A percentile compares a stretch with the other conserved stretches of the same genome.
Conservation (phyloP, 352 stramenopile species). For the Phytophthora litchii region DNA sequence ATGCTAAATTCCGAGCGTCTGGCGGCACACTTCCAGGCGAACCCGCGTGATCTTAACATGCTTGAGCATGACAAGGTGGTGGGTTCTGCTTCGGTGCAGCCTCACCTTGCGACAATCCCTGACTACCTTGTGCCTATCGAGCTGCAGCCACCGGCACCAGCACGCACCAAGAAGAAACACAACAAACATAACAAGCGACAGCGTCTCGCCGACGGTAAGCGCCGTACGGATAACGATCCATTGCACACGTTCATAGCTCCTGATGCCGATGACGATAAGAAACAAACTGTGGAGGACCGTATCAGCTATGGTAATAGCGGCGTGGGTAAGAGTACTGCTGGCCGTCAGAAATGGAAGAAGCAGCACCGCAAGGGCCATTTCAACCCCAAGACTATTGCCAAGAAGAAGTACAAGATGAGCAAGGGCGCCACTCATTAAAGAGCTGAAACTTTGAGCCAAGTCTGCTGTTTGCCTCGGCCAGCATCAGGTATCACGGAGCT, state of each 20-base stretch:
- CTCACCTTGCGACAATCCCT: conserved; percentile 95
- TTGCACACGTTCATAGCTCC: conserved; percentile 93
- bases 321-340: conserved; percentile 92
- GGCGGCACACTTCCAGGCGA: conserved; percentile 97
- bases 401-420: conserved; percentile 82
- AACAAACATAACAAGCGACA: conserved; percentile 80
- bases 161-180: conserved; percentile 74
- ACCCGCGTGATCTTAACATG: conserved; percentile 94
- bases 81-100: conserved; percentile 93
- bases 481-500: conserved; percentile 17
- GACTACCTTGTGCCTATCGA: conserved; percentile 98
- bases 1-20: conserved; percentile 98
- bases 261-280: conserved; percentile 58
- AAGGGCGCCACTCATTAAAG: conserved; percentile 68
- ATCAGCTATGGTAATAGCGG: conserved; percentile 91
- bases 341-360: conserved; percentile 95
- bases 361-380: conserved; percentile 92
- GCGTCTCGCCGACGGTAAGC: conserved; percentile 68
- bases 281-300: conserved; percentile 72
- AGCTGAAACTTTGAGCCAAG: conserved; percentile 12
- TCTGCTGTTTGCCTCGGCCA: conserved; percentile 1
- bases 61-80: conserved; percentile 97
- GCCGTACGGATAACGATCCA: conserved; percentile 96
- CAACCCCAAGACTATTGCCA: conserved; percentile 90
- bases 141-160: conserved; percentile 88